A percentile compares a stretch with the other conserved stretches of the same genome.
These are phyloP conservation scores for Salix viminalis DNA, from an alignment of 345 rosid species.

Conservation along the genomic window DNA sequence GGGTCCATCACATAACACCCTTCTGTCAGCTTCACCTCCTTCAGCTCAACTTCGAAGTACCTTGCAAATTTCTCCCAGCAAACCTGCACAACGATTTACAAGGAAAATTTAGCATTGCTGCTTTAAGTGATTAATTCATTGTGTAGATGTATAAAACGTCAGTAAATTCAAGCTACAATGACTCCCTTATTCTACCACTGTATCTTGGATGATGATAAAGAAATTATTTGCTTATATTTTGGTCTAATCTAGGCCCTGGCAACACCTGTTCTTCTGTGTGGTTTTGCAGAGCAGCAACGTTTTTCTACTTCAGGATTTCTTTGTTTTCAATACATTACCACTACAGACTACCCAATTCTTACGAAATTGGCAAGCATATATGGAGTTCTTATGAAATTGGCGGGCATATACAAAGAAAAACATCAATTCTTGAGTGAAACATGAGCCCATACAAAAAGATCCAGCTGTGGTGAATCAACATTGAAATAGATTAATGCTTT, in stretches of 20 bases:
- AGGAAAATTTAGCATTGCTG: neutral
- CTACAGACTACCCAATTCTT: neutral
- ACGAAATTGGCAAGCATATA: neutral
- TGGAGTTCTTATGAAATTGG: neutral
- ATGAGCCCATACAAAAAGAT: neutral
- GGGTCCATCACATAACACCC: conserved; percentile 13
- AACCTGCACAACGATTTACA: neutral
- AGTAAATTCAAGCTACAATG: neutral
- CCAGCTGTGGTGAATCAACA: neutral
- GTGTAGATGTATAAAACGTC: no score
- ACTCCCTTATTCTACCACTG: neutral
- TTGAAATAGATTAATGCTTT: neutral
- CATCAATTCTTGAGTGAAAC: neutral
- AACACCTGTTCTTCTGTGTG: neutral
- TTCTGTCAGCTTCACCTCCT: conserved; percentile 14
- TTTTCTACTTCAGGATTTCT: neutral
- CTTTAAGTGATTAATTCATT: neutral
- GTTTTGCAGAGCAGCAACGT: neutral
- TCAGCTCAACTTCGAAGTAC: conserved; percentile 18
- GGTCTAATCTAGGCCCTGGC: no score
- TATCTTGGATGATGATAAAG: no score
- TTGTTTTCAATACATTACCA: neutral
- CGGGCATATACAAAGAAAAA: neutral
- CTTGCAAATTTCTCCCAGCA: conserved; percentile 20
- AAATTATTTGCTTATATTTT: no score